Evolutionary conservation across 108 stramenopile species (phyloP).

Genomic region (Discostella stelligeroides): DNA sequence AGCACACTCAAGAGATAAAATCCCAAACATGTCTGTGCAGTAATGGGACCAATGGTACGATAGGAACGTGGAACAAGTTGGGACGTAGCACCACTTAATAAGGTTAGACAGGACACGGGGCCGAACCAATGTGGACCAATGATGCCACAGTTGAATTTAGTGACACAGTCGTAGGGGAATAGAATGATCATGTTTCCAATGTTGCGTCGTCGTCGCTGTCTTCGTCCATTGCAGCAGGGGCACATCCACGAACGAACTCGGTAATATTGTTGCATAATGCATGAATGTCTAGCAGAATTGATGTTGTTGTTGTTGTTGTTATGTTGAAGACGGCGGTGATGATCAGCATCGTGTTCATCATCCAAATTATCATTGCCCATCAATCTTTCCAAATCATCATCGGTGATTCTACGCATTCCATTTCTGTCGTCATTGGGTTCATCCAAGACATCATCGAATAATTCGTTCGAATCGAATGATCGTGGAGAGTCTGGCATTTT

Average conservation of each 20-base stretch:
- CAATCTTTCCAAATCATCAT: conserved; percentile 37
- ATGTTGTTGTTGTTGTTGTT: conserved; percentile 2
- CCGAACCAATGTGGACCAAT: conserved; percentile 82
- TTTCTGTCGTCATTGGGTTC: not conserved
- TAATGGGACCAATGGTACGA: conserved; percentile 46
- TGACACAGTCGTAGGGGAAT: conserved; percentile 52
- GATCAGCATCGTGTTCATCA: not conserved
- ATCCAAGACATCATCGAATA: conserved; percentile 18
- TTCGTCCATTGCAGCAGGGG: conserved; percentile 1
- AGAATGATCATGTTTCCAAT: conserved; percentile 66
- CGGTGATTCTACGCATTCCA: conserved; percentile 14
- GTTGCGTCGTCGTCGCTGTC: conserved; percentile 4
- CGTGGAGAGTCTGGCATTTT: not conserved
- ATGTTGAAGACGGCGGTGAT: not conserved
- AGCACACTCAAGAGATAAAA: conserved; percentile 50
- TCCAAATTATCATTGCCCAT: not conserved
- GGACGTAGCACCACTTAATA: conserved; percentile 56
- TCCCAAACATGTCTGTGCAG: conserved; percentile 53
- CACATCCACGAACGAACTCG: not conserved
- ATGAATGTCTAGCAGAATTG: not conserved
- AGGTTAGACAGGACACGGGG: conserved; percentile 55
- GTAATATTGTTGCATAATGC: no score
- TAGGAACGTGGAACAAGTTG: conserved; percentile 38
- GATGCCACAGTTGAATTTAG: conserved; percentile 65
- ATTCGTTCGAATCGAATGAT: conserved; percentile 9